Evolutionary conservation across 2,329 filamentous ascomycete genomes (phyloP).

Genomic region (Neonectria faginata): DNA sequence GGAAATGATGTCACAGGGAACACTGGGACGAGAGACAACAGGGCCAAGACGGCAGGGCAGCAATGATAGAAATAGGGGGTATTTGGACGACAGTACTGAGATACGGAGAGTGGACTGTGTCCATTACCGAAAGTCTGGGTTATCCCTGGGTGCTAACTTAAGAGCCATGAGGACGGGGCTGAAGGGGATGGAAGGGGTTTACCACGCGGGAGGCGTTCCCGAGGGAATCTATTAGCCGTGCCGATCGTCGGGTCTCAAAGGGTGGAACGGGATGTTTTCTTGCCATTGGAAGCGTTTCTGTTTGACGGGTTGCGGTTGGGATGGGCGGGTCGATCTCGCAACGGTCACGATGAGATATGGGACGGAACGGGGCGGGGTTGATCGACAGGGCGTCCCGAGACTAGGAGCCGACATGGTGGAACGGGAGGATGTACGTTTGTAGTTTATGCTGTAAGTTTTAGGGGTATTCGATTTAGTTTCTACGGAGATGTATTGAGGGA

Average conservation of each 20-base stretch:
- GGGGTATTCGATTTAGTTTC: not conserved
- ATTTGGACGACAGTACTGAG: not conserved
- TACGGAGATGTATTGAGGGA: not conserved
- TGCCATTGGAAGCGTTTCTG: not conserved
- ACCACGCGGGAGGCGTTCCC: constrained; percentile 10
- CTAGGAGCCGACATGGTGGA: not conserved
- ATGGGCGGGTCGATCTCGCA: not conserved
- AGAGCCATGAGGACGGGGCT: not conserved
- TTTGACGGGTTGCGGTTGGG: not conserved
- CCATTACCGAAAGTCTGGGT: not conserved
- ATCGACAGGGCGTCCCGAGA: constrained; percentile 23
- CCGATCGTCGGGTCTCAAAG: constrained; percentile 2
- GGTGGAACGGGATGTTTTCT: not conserved
- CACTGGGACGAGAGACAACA: not conserved
- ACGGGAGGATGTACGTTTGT: not conserved
- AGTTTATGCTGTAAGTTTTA: not conserved
- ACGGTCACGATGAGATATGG: constrained; percentile 1
- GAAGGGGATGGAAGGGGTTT: not conserved
- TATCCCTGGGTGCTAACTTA: not conserved
- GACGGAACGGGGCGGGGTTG: constrained; percentile 7
- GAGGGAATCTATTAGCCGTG: not conserved
- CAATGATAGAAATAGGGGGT: not conserved
- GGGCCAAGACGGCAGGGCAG: not conserved
- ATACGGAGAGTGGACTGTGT: not conserved
- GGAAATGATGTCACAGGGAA: constrained; percentile 19